phyloP scores from a whole-genome alignment of 495 filamentous ascomycete genomes.

The Tuber calosporum region DNA sequence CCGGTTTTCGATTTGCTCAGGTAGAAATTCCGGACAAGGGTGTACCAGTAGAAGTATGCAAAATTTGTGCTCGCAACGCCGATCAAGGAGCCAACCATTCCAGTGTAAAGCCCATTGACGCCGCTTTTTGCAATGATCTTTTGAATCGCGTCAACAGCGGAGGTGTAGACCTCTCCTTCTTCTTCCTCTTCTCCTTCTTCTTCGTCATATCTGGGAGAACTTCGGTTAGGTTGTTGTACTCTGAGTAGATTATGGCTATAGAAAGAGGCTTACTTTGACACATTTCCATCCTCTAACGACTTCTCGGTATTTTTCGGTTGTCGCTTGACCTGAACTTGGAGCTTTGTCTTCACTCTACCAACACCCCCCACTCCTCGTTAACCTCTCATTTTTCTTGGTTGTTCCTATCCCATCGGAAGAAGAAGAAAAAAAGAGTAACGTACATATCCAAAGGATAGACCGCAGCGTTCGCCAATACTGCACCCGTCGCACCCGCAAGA shows the following conservation, averaged over 20 bases:
- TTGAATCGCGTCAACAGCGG: slow-evolving; percentile 75
- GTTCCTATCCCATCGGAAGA: neutral
- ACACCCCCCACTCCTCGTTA: neutral
- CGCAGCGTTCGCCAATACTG: slow-evolving; percentile 87
- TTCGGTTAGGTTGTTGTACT: slow-evolving; percentile 7
- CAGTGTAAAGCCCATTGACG: slow-evolving; percentile 73
- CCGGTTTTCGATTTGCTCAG: slow-evolving; percentile 56
- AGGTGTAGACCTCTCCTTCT: slow-evolving; percentile 54
- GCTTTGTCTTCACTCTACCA: slow-evolving; percentile 82
- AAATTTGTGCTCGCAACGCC: slow-evolving; percentile 98
- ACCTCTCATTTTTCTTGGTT: neutral
- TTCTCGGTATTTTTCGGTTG: slow-evolving; percentile 40
- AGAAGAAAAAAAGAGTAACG: slow-evolving; percentile 39
- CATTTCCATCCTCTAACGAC: slow-evolving; percentile 15
- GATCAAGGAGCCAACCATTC: slow-evolving; percentile 74
- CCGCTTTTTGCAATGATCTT: slow-evolving; percentile 84
- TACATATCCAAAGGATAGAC: slow-evolving; percentile 98
- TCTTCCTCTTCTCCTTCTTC: slow-evolving; percentile 19
- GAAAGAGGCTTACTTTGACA: slow-evolving; percentile 2
- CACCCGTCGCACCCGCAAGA: slow-evolving; percentile 85
- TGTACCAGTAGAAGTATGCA: slow-evolving; percentile 99
- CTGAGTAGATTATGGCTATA: slow-evolving; percentile 6
- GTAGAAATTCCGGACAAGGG: slow-evolving; percentile 75
- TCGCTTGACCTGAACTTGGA: slow-evolving; percentile 89
- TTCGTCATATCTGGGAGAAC: neutral